Percentiles rank a stretch among this genome's conserved stretches.
These are phyloP conservation scores for Austroboletus olivaceoglutinosus DNA, from an alignment of 1,284 basidiomycete genomes.

Conservation along the genomic window DNA sequence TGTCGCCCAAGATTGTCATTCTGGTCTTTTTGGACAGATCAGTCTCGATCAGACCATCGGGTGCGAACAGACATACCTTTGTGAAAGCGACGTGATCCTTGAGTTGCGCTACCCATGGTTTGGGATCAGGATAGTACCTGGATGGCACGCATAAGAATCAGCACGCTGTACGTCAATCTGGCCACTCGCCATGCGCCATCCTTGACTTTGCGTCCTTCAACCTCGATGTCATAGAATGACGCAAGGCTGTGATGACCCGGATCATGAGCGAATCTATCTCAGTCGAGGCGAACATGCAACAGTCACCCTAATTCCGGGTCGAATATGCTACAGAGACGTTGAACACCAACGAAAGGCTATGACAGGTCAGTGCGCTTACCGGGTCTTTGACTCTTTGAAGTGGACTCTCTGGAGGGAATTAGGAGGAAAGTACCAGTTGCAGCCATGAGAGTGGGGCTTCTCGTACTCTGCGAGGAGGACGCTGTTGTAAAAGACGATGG, in stretches of 20 bases:
- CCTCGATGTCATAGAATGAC: constrained; percentile 55
- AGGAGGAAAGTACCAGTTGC: constrained; percentile 69
- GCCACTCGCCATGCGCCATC: constrained; percentile 60
- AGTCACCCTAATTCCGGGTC: constrained; percentile 55
- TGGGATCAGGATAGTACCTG: constrained; percentile 63
- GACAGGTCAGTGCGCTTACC: constrained; percentile 38
- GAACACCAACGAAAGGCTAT: not conserved
- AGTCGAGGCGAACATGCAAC: constrained; percentile 8
- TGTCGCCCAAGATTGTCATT: constrained; percentile 20
- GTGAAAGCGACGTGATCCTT: constrained; percentile 64
- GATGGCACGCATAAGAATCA: not conserved
- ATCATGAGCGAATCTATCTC: constrained; percentile 4
- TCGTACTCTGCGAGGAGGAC: constrained; percentile 55
- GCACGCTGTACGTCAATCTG: not conserved
- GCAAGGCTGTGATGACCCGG: constrained; percentile 44
- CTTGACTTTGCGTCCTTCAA: constrained; percentile 46
- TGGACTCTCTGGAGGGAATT: constrained; percentile 42
- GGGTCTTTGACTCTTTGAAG: constrained; percentile 50
- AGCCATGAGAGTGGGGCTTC: constrained; percentile 54
- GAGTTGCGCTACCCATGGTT: constrained; percentile 52
- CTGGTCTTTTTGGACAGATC: constrained; percentile 15
- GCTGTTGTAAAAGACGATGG: constrained; percentile 51
- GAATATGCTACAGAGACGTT: not conserved
- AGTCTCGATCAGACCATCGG: not conserved
- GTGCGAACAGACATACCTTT: constrained; percentile 43